A percentile compares a stretch with the other conserved stretches of the same genome.
These are phyloP conservation scores for Diplosphaera chodatii DNA, from an alignment of 139 green algal species.

Conservation along the genomic window DNA sequence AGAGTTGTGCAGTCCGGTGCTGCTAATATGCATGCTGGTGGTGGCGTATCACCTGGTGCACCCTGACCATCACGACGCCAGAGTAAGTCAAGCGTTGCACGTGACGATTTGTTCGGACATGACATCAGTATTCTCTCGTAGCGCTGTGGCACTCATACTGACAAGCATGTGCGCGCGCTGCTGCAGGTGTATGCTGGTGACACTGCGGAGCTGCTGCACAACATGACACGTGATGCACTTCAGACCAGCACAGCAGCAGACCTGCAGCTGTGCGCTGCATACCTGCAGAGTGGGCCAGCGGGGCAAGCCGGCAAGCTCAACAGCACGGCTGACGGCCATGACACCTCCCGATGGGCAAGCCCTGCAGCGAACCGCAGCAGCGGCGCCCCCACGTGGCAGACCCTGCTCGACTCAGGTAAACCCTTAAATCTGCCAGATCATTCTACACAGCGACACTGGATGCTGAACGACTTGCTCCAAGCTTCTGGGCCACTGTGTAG, in stretches of 20 bases:
- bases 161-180: too few relatives aligned
- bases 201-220: slow-evolving; percentile 3
- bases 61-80: not conserved
- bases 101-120: too few relatives aligned
- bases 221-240: not conserved
- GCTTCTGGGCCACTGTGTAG: too few relatives aligned
- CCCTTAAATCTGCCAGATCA: too few relatives aligned
- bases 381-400: not conserved
- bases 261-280: not conserved
- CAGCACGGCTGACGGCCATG: too few relatives aligned
- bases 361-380: not conserved
- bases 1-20: slow-evolving; percentile 8
- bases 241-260: not conserved
- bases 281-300: not conserved
- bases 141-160: too few relatives aligned
- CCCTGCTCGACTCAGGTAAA: not conserved
- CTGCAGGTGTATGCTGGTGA: slow-evolving; percentile 8
- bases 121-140: too few relatives aligned
- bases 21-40: slow-evolving; percentile 13
- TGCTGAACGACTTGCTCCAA: too few relatives aligned
- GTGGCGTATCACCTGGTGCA: slow-evolving; percentile 4
- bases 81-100: too few relatives aligned
- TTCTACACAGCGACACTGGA: too few relatives aligned
- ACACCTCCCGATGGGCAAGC: too few relatives aligned
- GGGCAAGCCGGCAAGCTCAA: too few relatives aligned